Conservation (phyloP, 257 asterid species). For the Cinchona pubescens region DNA sequence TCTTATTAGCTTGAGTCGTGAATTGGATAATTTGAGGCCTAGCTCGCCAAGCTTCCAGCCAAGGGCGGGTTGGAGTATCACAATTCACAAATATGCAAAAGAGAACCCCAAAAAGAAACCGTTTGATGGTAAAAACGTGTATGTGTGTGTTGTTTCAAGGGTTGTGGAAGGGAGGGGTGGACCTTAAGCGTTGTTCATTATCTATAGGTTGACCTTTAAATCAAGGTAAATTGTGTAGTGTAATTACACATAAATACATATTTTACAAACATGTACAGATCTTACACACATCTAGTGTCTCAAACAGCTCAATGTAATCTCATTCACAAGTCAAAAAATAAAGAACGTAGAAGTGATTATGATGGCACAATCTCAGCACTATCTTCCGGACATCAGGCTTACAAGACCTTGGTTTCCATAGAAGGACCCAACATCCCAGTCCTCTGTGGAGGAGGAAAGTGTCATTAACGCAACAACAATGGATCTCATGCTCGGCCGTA, state of each 20-base stretch:
- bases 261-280: conserved; percentile 16
- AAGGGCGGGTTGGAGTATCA: neutral
- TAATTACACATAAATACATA: neutral
- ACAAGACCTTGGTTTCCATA: conserved; percentile 65
- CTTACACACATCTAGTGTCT: conserved; percentile 9
- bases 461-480: conserved; percentile 88
- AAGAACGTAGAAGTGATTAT: neutral
- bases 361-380: conserved; percentile 8
- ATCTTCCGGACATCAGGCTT: conserved; percentile 79
- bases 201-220: neutral
- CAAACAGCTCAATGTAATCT: conserved; percentile 1
- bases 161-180: neutral
- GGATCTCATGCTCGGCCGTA: conserved; percentile 85
- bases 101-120: neutral
- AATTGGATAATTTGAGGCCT: neutral
- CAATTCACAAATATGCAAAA: neutral
- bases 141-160: neutral
- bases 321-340: neutral
- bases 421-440: conserved; percentile 84
- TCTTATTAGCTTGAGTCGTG: neutral
- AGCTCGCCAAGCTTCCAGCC: neutral
- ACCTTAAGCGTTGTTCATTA: neutral
- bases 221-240: neutral
- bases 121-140: neutral
- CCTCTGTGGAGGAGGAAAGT: conserved; percentile 79